Evolutionary conservation across 1,139 yeast genomes (phyloP).

Genomic region (Zygotorulaspora mrakii): DNA sequence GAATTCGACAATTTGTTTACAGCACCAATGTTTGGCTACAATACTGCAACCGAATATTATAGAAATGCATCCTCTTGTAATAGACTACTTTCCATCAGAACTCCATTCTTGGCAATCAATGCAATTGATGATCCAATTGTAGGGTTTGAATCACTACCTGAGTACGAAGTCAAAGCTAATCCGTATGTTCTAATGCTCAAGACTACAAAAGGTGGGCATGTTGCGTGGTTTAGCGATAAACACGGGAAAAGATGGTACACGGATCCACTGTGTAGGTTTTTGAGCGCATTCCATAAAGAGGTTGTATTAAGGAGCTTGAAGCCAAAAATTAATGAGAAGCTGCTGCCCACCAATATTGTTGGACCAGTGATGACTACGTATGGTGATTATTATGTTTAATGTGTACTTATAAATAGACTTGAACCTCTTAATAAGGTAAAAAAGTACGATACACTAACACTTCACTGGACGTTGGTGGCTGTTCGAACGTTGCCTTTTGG

Average conservation of each 20-base stretch:
- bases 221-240: constrained; percentile 51
- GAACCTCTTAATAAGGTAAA: too few relatives aligned
- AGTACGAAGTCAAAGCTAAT: constrained; percentile 46
- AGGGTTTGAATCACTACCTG: constrained; percentile 48
- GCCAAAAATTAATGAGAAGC: constrained; percentile 16
- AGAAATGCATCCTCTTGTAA: constrained; percentile 51
- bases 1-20: constrained; percentile 54
- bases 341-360: constrained; percentile 20
- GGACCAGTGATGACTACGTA: constrained; percentile 22
- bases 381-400: constrained; percentile 2
- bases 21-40: constrained; percentile 52
- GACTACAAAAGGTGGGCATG: constrained; percentile 62
- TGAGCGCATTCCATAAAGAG: constrained; percentile 34
- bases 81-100: constrained; percentile 47
- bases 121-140: constrained; percentile 58
- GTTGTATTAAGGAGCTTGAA: constrained; percentile 21
- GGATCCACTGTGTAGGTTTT: constrained; percentile 40
- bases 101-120: constrained; percentile 50
- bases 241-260: constrained; percentile 54
- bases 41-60: constrained; percentile 52
- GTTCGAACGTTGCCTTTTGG: too few relatives aligned
- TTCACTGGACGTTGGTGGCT: too few relatives aligned
- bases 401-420: background rate
- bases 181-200: constrained; percentile 56
- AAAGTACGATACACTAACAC: too few relatives aligned